Conservation (phyloP, 805 yeast species). For the Martiniozyma abietophila region DNA sequence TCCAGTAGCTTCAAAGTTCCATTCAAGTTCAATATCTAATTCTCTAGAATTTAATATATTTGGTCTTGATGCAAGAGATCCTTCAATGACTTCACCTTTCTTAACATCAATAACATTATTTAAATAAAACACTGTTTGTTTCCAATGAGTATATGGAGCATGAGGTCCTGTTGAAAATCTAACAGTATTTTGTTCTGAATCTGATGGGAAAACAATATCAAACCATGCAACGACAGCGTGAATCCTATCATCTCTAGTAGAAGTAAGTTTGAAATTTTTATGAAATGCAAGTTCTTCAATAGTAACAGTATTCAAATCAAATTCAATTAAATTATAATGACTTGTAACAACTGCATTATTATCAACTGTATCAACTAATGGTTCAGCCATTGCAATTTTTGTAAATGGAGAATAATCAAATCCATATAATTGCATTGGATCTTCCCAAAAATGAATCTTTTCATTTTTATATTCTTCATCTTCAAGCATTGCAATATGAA, state of each 20-base stretch:
- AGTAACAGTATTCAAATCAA: constrained; percentile 84
- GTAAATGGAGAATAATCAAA: constrained; percentile 91
- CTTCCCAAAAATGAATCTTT: constrained; percentile 90
- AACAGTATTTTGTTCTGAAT: constrained; percentile 44
- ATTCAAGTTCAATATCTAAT: constrained; percentile 67
- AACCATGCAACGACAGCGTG: constrained; percentile 94
- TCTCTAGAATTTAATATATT: constrained; percentile 78
- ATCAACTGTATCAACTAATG: constrained; percentile 92
- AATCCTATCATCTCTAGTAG: constrained; percentile 68
- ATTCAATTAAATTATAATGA: constrained; percentile 58
- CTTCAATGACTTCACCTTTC: constrained; percentile 66
- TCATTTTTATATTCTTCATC: constrained; percentile 89
- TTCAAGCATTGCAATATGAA: constrained; percentile 86
- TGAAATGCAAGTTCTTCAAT: constrained; percentile 75
- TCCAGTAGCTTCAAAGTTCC: constrained; percentile 39
- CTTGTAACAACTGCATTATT: constrained; percentile 64
- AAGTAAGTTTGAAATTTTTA: constrained; percentile 57
- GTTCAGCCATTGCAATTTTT: constrained; percentile 81
- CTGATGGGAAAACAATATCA: constrained; percentile 76
- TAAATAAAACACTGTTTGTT: constrained; percentile 91
- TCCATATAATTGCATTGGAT: constrained; percentile 64
- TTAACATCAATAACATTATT: constrained; percentile 64
- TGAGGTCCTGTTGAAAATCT: constrained; percentile 91
- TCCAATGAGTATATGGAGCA: constrained; percentile 95
- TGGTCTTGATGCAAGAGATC: constrained; percentile 69